phyloP scores from a whole-genome alignment of 2,329 filamentous ascomycete genomes.

The Xylariomycetidae sp. region DNA sequence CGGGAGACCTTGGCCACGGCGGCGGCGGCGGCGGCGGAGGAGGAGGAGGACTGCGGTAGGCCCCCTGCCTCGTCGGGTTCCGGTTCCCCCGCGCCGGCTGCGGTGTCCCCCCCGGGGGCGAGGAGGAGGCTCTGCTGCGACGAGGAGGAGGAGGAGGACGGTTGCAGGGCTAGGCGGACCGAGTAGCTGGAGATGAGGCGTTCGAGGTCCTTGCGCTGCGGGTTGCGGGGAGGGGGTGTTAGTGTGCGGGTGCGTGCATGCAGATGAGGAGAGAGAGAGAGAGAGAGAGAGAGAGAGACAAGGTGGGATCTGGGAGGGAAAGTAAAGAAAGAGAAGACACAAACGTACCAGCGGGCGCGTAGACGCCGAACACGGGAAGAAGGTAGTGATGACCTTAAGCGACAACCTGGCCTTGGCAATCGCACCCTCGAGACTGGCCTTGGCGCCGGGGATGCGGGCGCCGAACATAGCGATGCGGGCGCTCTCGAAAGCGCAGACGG shows the following conservation, averaged over 20 bases:
- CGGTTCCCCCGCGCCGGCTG: no score
- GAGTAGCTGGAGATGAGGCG: constrained; percentile 23
- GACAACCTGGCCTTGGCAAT: constrained; percentile 22
- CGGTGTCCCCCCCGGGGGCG: no score
- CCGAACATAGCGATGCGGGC: constrained; percentile 32
- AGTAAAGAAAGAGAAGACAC: neutral
- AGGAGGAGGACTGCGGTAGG: neutral
- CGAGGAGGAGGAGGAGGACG: constrained; percentile 9
- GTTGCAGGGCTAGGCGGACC: constrained; percentile 16
- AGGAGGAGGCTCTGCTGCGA: no score
- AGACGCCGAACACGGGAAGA: constrained; percentile 23
- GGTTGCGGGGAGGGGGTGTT: neutral
- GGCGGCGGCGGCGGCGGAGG: constrained; percentile 7
- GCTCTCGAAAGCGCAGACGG: constrained; percentile 37
- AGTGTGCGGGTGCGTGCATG: no score
- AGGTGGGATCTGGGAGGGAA: neutral
- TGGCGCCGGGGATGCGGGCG: constrained; percentile 13
- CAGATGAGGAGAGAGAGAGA: neutral
- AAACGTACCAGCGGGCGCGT: constrained; percentile 21
- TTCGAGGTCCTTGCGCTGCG: constrained; percentile 22
- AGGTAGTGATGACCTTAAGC: constrained; percentile 21
- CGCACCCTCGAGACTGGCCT: constrained; percentile 15
- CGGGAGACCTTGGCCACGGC: constrained; percentile 19
- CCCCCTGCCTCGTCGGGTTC: no score
- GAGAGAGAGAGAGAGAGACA: neutral